These are phyloP conservation scores for Apiotrichum gracile DNA, from an alignment of 1,284 basidiomycete genomes.

Conservation along the genomic window DNA sequence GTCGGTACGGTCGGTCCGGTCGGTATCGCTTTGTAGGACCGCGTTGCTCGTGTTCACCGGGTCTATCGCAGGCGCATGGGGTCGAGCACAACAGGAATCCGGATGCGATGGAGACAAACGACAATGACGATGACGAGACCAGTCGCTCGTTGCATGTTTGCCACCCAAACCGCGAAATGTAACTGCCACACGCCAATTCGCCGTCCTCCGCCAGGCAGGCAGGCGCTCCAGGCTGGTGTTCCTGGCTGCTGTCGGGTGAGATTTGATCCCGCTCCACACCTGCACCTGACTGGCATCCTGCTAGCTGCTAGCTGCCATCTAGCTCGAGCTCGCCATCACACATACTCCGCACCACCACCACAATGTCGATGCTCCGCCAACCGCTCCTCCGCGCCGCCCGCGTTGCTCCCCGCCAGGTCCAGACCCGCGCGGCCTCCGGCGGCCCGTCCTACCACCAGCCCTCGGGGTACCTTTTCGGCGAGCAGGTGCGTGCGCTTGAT, in stretches of 20 bases:
- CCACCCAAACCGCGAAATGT: not conserved
- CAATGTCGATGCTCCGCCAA: constrained; percentile 13
- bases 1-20: not conserved
- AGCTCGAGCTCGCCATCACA: not conserved
- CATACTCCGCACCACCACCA: not conserved
- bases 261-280: constrained; percentile 3
- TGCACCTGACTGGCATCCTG: too few species aligned
- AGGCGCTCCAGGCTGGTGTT: not conserved
- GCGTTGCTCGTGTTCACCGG: not conserved
- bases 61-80: too few species aligned
- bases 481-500: constrained; percentile 69
- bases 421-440: constrained; percentile 55
- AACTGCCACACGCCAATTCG: constrained; percentile 7
- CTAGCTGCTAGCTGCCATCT: not conserved
- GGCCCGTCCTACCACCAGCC: constrained; percentile 82
- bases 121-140: not conserved
- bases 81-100: too few species aligned
- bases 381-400: constrained; percentile 10
- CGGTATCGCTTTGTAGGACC: not conserved
- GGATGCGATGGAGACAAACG: too few species aligned
- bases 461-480: constrained; percentile 76
- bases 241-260: not conserved
- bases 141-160: not conserved
- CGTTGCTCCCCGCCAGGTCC: constrained; percentile 4
- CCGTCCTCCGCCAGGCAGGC: not conserved